These are phyloP conservation scores for Pseudocercospora fuligena DNA, from an alignment of 2,329 filamentous ascomycete species.

Conservation along the genomic window DNA sequence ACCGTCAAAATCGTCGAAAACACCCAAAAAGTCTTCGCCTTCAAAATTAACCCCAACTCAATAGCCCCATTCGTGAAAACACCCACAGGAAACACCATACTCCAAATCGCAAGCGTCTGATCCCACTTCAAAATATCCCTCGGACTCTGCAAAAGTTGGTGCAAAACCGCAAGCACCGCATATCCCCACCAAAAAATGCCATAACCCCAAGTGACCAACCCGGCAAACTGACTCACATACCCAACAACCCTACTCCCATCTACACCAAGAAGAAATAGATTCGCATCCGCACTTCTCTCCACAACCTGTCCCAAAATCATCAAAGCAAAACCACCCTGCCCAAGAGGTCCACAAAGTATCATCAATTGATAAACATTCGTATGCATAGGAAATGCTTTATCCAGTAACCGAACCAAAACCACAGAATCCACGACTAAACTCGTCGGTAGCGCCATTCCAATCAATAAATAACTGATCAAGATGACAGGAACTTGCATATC, in stretches of 20 bases:
- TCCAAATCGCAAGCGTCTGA: slow-evolving; percentile 16
- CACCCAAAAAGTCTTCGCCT: slow-evolving; percentile 18
- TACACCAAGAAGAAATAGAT: background rate
- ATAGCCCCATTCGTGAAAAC: slow-evolving; percentile 24
- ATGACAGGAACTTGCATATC: slow-evolving; percentile 25
- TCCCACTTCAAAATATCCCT: slow-evolving; percentile 14
- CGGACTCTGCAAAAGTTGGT: slow-evolving; percentile 13
- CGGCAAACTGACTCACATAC: slow-evolving; percentile 16
- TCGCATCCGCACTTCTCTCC: slow-evolving; percentile 20
- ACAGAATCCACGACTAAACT: slow-evolving; percentile 17
- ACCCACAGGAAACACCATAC: slow-evolving; percentile 23
- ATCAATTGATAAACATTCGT: slow-evolving; percentile 27
- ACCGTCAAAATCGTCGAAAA: slow-evolving; percentile 18
- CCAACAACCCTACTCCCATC: slow-evolving; percentile 10
- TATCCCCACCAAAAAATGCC: slow-evolving; percentile 26
- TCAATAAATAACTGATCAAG: slow-evolving; percentile 21
- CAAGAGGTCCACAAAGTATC: slow-evolving; percentile 27
- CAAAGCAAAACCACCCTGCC: slow-evolving; percentile 27
- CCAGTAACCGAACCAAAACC: slow-evolving; percentile 20
- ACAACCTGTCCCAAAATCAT: slow-evolving; percentile 21
- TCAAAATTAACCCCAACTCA: slow-evolving; percentile 16
- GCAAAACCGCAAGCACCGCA: slow-evolving; percentile 15
- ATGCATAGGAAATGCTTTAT: slow-evolving; percentile 17
- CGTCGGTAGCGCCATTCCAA: slow-evolving; percentile 19
- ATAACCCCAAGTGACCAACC: slow-evolving; percentile 21